Evolutionary conservation across 306 rosid species (phyloP).

Genomic region (Leucaena leucocephala): DNA sequence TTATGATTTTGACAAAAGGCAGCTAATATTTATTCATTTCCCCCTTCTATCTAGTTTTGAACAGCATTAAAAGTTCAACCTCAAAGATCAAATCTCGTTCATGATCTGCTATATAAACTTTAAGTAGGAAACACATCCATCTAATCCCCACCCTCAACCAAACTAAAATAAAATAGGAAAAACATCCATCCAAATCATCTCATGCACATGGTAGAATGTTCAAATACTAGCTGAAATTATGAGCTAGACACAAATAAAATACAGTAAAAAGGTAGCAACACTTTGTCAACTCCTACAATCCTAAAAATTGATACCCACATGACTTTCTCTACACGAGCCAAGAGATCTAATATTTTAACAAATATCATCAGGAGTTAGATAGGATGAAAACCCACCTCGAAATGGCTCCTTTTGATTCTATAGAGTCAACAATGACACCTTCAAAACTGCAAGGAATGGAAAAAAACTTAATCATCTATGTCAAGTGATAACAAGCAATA

Average conservation of each 20-base stretch:
- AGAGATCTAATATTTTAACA: constrained; percentile 28
- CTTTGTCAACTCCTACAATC: constrained; percentile 18
- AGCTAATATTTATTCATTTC: not conserved
- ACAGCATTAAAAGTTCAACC: not conserved
- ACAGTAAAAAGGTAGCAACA: constrained; percentile 15
- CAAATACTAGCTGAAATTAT: constrained; percentile 18
- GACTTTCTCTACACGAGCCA: constrained; percentile 16
- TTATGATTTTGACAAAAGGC: not conserved
- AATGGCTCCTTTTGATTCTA: constrained; percentile 72
- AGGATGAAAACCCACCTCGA: constrained; percentile 68
- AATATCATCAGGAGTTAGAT: constrained; percentile 17
- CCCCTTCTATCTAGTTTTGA: not conserved
- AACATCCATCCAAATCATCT: constrained; percentile 28
- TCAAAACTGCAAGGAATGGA: constrained; percentile 64
- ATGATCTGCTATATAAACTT: constrained; percentile 12
- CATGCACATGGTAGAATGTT: constrained; percentile 21
- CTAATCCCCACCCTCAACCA: not conserved
- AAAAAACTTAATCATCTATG: constrained; percentile 23
- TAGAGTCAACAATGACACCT: constrained; percentile 78
- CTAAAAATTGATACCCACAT: constrained; percentile 13
- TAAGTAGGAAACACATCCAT: constrained; percentile 27
- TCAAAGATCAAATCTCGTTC: constrained; percentile 22
- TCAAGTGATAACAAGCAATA: constrained; percentile 33
- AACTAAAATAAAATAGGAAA: not conserved
- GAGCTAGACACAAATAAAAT: constrained; percentile 7